These are phyloP conservation scores for Pleomassaria siparia DNA, from an alignment of 2,329 filamentous ascomycete species.

Conservation along the genomic window DNA sequence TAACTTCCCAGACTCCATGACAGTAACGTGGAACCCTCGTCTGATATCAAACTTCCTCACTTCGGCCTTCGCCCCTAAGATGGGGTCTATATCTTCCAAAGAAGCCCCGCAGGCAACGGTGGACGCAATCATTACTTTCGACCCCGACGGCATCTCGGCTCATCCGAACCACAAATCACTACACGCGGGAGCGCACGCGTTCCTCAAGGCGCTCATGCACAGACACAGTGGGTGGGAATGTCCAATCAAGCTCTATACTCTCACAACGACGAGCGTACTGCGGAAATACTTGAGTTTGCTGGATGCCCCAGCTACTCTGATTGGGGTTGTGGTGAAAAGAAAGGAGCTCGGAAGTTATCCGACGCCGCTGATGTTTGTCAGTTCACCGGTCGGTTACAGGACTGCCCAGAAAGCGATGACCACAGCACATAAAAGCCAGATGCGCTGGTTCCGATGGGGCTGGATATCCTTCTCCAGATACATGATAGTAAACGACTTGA, in stretches of 20 bases:
- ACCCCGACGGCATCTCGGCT: slow-evolving; percentile 75
- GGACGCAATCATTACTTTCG: slow-evolving; percentile 88
- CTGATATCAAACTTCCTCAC: slow-evolving; percentile 71
- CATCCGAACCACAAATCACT: slow-evolving; percentile 95
- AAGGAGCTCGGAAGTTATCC: slow-evolving; percentile 58
- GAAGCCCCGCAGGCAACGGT: slow-evolving; percentile 59
- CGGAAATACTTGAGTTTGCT: slow-evolving; percentile 82
- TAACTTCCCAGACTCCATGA: slow-evolving; percentile 90
- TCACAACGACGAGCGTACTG: slow-evolving; percentile 69
- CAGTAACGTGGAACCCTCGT: slow-evolving; percentile 69
- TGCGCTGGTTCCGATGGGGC: slow-evolving; percentile 97
- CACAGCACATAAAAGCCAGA: slow-evolving; percentile 86
- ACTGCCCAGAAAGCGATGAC: slow-evolving; percentile 86
- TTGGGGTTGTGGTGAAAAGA: slow-evolving; percentile 52
- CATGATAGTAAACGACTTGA: slow-evolving; percentile 92
- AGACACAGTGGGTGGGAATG: slow-evolving; percentile 65
- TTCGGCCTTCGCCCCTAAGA: slow-evolving; percentile 71
- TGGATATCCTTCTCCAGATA: slow-evolving; percentile 92
- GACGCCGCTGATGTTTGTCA: slow-evolving; percentile 69
- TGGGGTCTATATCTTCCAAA: slow-evolving; percentile 47
- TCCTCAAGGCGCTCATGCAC: slow-evolving; percentile 67
- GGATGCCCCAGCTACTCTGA: slow-evolving; percentile 72
- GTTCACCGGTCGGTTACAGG: slow-evolving; percentile 62
- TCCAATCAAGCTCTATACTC: slow-evolving; percentile 82
- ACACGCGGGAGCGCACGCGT: slow-evolving; percentile 76